Conservation (phyloP, 2,329 filamentous ascomycete genomes). For the Dactylella cylindrospora region DNA sequence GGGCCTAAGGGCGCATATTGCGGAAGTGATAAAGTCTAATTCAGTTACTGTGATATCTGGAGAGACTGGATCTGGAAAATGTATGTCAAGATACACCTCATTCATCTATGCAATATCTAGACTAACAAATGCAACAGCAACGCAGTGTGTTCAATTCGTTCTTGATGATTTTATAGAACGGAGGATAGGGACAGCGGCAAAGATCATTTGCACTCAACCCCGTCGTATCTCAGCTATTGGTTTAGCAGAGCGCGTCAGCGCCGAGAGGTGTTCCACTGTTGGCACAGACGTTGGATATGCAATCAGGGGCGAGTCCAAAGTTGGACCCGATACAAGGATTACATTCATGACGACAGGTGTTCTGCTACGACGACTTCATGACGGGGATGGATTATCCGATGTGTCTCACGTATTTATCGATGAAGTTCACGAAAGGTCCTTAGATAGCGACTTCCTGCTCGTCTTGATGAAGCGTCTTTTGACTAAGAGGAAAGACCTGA, state of each 20-base stretch:
- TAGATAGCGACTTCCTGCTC: slow-evolving; percentile 92
- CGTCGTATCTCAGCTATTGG: slow-evolving; percentile 91
- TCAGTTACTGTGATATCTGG: slow-evolving; percentile 96
- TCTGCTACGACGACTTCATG: slow-evolving; percentile 84
- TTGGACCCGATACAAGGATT: slow-evolving; percentile 69
- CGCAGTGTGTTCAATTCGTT: slow-evolving; percentile 93
- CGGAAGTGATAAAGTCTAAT: slow-evolving; percentile 71
- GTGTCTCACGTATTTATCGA: slow-evolving; percentile 95
- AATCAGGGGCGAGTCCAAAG: slow-evolving; percentile 85
- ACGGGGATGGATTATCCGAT: slow-evolving; percentile 79
- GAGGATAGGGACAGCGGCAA: slow-evolving; percentile 73
- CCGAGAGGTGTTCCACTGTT: slow-evolving; percentile 78
- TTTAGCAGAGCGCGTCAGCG: slow-evolving; percentile 88
- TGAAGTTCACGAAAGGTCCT: slow-evolving; percentile 90
- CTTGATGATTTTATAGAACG: slow-evolving; percentile 74
- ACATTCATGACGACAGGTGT: slow-evolving; percentile 97
- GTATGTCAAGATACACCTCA: slow-evolving; percentile 7
- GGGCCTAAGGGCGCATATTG: slow-evolving; percentile 74
- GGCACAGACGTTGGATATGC: slow-evolving; percentile 89
- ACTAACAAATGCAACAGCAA: slow-evolving; percentile 55
- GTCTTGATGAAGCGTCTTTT: slow-evolving; percentile 83
- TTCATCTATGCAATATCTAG: neutral
- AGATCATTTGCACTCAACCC: slow-evolving; percentile 94
- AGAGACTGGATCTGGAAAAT: slow-evolving; percentile 95
- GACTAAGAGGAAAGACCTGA: slow-evolving; percentile 72